Base-by-base conservation (phyloP, 2,329 filamentous ascomycete genomes). In the Paraphaeosphaeria minitans region DNA sequence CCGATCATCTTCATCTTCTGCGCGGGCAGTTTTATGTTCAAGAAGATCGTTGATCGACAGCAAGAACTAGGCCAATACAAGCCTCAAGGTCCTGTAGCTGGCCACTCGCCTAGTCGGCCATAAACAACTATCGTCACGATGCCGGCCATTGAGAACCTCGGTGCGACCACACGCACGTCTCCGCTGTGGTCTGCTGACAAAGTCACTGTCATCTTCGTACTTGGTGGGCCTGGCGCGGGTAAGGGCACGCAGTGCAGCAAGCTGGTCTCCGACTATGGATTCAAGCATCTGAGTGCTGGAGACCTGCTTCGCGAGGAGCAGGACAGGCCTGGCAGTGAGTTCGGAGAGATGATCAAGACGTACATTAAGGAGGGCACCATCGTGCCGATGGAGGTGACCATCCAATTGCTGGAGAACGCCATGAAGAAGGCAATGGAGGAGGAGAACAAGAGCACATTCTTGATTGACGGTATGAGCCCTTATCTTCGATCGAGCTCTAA, bases 311-410 rank as follows among this genome's bases (percentile, higher is more conserved):
- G 95, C 61, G 93, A 92, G 63, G 95, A 99, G 82, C 95, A 98
- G 80, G 85, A 94, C 73, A 90, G 94, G 4, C 85, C 87, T 0
- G 93, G 92, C 58, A 92, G 88, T 65, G 84, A 97, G 78, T 98
- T 96, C 77, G 95, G 95, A 75, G 87, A 93, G 66, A 85, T 98
- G 80, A 99, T 99, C 85, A 89, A 89, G 76, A 85, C 89, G 68
- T 93, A 95, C 82, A 99, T 99, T 83, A 91, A 90, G 74, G 89
- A 99, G 76, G 95, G 95, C 59, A 88, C 88, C 69, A 99, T 99
- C 77, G 95, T 99, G 64, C 95, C 95, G n/a, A 96, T 97, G 92
- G 94, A 98, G 78, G 93, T 98, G 52, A 99, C 95, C 5, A 90
- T 99, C 59, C 89, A 93, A 71, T 81, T 99, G 37, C 85, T 99